Evolutionary conservation across 129 eudicot genomes (phyloP).

Genomic region (Smallanthus sonchifolius): DNA sequence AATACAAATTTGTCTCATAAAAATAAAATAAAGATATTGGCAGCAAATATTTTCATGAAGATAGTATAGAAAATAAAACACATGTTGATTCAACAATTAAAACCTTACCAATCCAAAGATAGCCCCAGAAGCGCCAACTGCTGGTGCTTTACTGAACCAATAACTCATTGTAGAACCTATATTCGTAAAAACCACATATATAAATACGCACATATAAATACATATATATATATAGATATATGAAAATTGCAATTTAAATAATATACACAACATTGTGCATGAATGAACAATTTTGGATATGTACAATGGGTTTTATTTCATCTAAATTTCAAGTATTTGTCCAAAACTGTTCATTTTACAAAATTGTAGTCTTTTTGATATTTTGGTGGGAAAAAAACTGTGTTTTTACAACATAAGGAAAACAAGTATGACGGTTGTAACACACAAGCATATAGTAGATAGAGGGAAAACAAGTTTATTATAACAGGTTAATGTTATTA

Average conservation of each 20-base stretch:
- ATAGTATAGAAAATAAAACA: neutral
- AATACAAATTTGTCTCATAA: neutral
- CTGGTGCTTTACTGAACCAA: constrained; percentile 70
- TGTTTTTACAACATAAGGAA: neutral
- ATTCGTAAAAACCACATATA: constrained; percentile 13
- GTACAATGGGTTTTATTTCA: neutral
- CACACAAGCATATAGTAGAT: neutral
- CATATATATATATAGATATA: neutral
- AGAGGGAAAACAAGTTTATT: neutral
- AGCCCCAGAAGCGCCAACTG: constrained; percentile 99
- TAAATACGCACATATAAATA: neutral
- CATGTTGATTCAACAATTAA: neutral
- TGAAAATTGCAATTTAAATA: neutral
- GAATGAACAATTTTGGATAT: neutral
- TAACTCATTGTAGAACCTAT: constrained; percentile 89
- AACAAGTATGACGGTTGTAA: neutral
- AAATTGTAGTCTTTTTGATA: neutral
- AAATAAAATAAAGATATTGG: neutral
- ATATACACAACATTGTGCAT: neutral
- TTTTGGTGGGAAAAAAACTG: neutral
- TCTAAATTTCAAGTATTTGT: neutral
- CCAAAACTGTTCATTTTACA: neutral
- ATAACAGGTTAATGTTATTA: constrained; percentile 26
- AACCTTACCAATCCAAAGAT: constrained; percentile 81
- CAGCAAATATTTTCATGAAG: neutral